These are phyloP conservation scores for Phytophthora pisi DNA, from an alignment of 352 stramenopile species.

Conservation along the genomic window DNA sequence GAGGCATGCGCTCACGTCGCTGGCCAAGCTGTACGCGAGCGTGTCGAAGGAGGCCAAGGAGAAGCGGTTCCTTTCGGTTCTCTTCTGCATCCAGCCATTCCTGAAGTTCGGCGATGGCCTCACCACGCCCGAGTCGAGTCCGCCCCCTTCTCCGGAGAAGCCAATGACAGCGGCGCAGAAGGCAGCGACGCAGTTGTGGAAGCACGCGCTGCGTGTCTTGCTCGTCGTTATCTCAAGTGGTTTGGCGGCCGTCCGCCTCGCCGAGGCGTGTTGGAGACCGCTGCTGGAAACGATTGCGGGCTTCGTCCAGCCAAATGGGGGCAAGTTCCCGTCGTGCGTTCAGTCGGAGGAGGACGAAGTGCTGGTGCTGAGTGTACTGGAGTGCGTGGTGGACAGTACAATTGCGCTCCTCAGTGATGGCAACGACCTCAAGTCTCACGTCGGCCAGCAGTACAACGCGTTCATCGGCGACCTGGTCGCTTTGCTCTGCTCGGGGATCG, in stretches of 20 bases:
- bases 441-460: slow-evolving; percentile 39
- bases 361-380: slow-evolving; percentile 75
- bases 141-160: slow-evolving; percentile 37
- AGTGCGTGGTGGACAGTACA: slow-evolving; percentile 76
- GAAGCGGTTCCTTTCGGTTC: slow-evolving; percentile 62
- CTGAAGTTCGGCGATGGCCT: slow-evolving; percentile 45
- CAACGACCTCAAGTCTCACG: slow-evolving; percentile 35
- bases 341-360: slow-evolving; percentile 79
- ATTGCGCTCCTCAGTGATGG: slow-evolving; percentile 55
- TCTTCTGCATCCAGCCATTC: slow-evolving; percentile 76
- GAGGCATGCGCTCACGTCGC: slow-evolving; percentile 69
- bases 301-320: slow-evolving; percentile 64
- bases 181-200: slow-evolving; percentile 75
- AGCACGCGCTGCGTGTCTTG: slow-evolving; percentile 73
- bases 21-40: slow-evolving; percentile 80
- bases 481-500: slow-evolving; percentile 66
- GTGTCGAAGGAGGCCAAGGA: slow-evolving; percentile 58
- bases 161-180: slow-evolving; percentile 64
- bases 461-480: slow-evolving; percentile 64
- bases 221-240: slow-evolving; percentile 77
- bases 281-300: slow-evolving; percentile 68
- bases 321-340: slow-evolving; percentile 59
- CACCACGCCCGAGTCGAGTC: slow-evolving; percentile 5
- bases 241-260: slow-evolving; percentile 55
- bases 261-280: slow-evolving; percentile 54